Evolutionary conservation across 371 early-diverging fungal species (phyloP).

Genomic region (Phascolomyces articulosus): DNA sequence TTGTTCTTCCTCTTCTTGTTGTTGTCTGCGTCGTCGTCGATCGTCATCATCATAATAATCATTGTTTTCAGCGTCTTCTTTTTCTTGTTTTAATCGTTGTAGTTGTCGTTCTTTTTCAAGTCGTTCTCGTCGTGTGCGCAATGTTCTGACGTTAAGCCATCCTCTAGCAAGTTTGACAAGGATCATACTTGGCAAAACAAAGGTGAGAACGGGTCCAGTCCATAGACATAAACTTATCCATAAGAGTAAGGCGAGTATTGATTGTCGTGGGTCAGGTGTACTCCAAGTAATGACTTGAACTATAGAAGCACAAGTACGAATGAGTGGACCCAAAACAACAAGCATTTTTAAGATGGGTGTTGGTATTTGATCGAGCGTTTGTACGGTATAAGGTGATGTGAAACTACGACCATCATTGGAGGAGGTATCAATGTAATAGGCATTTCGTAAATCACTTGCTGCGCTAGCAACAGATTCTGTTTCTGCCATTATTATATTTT

Average conservation of each 20-base stretch:
- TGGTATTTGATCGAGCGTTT: conserved; percentile 46
- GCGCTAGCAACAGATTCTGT: conserved; percentile 8
- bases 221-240: conserved; percentile 37
- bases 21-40: conserved; percentile 17
- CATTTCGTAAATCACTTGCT: not conserved
- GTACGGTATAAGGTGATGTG: conserved; percentile 38
- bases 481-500: conserved; percentile 6
- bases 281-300: conserved; percentile 32
- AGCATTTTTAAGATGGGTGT: conserved; percentile 36
- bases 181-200: conserved; percentile 29
- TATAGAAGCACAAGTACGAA: conserved; percentile 14
- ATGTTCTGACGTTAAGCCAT: conserved; percentile 32
- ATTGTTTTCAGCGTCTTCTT: conserved; percentile 18
- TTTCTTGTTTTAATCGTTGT: conserved; percentile 17
- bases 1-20: conserved; percentile 28
- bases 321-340: conserved; percentile 30
- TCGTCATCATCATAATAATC: conserved; percentile 22
- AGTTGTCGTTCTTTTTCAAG: conserved; percentile 30
- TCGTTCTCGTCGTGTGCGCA: conserved; percentile 27
- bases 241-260: conserved; percentile 26
- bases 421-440: not conserved
- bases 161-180: conserved; percentile 28
- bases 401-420: conserved; percentile 20
- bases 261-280: conserved; percentile 23
- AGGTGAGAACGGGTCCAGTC: conserved; percentile 31